A percentile compares a stretch with the other conserved stretches of the same genome.
These are phyloP conservation scores for Sodiomyces alkalinus DNA, from an alignment of 2,329 filamentous ascomycete species.

Conservation along the genomic window DNA sequence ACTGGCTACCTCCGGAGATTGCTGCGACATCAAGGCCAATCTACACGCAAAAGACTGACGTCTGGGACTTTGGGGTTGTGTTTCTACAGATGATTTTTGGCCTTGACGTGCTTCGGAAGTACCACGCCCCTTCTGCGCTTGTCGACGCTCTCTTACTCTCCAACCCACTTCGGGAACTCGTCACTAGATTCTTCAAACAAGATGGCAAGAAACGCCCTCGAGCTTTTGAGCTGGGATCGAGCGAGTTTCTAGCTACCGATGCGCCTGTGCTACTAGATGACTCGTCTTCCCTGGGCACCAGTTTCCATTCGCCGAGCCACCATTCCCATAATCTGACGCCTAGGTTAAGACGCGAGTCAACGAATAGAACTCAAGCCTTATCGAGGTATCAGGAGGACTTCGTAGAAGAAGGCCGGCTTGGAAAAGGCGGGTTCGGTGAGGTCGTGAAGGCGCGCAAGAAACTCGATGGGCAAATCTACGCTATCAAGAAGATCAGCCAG, in stretches of 20 bases:
- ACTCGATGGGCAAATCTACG: conserved; percentile 84
- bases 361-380: conserved; percentile 32
- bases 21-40: conserved; percentile 44
- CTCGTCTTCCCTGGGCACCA: conserved; percentile 9
- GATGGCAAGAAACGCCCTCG: conserved; percentile 75
- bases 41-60: conserved; percentile 66
- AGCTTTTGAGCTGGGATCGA: conserved; percentile 57
- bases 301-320: conserved; percentile 20
- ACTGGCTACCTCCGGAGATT: conserved; percentile 74
- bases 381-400: conserved; percentile 84
- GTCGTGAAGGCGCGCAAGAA: conserved; percentile 88
- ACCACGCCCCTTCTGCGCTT: conserved; percentile 62
- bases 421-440: conserved; percentile 90
- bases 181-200: conserved; percentile 70
- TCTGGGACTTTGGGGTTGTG: conserved; percentile 89
- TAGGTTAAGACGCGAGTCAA: conserved; percentile 48
- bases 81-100: conserved; percentile 93
- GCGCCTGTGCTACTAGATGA: conserved; percentile 40
- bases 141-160: conserved; percentile 60
- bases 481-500: conserved; percentile 90
- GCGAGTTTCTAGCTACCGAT: conserved; percentile 51
- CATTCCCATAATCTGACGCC: conserved; percentile 25
- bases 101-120: conserved; percentile 57
- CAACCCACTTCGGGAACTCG: conserved; percentile 60
- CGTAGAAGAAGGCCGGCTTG: conserved; percentile 73